Percentiles rank a stretch among this genome's conserved stretches.
These are phyloP conservation scores for Trifolium pratense DNA, from an alignment of 306 rosid genomes.

Conservation along the genomic window DNA sequence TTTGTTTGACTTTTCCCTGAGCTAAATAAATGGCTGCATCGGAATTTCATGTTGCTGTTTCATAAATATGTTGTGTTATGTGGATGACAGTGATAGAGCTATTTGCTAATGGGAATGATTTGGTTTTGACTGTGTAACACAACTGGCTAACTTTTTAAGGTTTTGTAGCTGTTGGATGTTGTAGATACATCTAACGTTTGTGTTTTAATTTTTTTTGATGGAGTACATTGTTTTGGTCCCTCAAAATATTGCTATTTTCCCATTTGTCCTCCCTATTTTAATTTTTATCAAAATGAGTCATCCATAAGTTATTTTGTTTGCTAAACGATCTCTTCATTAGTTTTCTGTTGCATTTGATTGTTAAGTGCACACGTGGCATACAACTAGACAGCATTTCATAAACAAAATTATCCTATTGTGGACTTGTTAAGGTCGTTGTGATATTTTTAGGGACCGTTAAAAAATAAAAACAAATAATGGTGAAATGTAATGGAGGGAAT, in stretches of 20 bases:
- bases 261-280: background rate
- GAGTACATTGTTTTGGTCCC: background rate
- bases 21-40: conserved; percentile 13
- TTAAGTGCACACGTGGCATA: conserved; percentile 4
- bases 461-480: background rate
- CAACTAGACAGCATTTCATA: background rate
- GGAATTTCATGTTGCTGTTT: conserved; percentile 28
- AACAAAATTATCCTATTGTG: background rate
- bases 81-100: conserved; percentile 23
- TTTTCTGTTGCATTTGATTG: background rate
- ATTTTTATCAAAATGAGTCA: background rate
- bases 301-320: background rate
- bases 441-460: conserved; percentile 1
- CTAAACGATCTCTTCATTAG: background rate
- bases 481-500: background rate
- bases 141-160: conserved; percentile 12
- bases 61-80: conserved; percentile 15
- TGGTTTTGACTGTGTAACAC: conserved; percentile 1
- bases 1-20: conserved; percentile 46
- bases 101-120: conserved; percentile 28
- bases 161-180: conserved; percentile 8
- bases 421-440: background rate
- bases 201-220: background rate
- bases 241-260: background rate
- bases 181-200: conserved; percentile 11